Percentiles rank a stretch among this genome's conserved stretches.
These are phyloP conservation scores for Venturia asperata DNA, from an alignment of 2,329 filamentous ascomycete species.

Conservation along the genomic window DNA sequence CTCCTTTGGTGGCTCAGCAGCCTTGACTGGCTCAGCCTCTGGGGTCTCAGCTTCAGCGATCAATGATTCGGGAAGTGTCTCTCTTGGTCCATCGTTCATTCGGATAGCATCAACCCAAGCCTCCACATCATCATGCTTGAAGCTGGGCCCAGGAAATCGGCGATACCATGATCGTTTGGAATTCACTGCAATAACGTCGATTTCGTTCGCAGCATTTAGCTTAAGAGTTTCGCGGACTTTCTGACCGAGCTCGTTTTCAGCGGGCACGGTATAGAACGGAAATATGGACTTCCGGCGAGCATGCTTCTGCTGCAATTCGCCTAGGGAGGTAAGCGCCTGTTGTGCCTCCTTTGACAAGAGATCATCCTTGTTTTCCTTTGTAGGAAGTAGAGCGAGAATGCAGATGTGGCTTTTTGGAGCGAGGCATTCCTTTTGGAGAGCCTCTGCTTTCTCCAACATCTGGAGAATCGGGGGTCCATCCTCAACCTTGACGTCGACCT, in stretches of 20 bases:
- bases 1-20: constrained; percentile 10
- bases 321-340: constrained; percentile 51
- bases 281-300: constrained; percentile 61
- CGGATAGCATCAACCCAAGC: constrained; percentile 86
- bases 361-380: constrained; percentile 46
- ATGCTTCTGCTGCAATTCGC: constrained; percentile 71
- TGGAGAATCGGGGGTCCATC: constrained; percentile 54
- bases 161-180: constrained; percentile 82
- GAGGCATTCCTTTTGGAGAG: constrained; percentile 66
- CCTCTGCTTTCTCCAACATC: constrained; percentile 55
- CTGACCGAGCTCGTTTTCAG: constrained; percentile 50
- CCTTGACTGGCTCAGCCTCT: constrained; percentile 11
- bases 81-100: constrained; percentile 77
- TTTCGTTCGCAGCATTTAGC: constrained; percentile 45
- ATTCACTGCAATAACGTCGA: constrained; percentile 77
- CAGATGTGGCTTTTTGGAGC: constrained; percentile 72
- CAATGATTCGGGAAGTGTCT: constrained; percentile 46
- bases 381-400: constrained; percentile 65
- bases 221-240: constrained; percentile 55
- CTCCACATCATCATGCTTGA: constrained; percentile 59
- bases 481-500: constrained; percentile 44
- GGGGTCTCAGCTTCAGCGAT: not conserved
- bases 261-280: constrained; percentile 71
- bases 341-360: constrained; percentile 30
- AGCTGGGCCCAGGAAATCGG: constrained; percentile 54